These are phyloP conservation scores for Yamadazyma triangularis DNA, from an alignment of 1,139 yeast species.

Conservation along the genomic window DNA sequence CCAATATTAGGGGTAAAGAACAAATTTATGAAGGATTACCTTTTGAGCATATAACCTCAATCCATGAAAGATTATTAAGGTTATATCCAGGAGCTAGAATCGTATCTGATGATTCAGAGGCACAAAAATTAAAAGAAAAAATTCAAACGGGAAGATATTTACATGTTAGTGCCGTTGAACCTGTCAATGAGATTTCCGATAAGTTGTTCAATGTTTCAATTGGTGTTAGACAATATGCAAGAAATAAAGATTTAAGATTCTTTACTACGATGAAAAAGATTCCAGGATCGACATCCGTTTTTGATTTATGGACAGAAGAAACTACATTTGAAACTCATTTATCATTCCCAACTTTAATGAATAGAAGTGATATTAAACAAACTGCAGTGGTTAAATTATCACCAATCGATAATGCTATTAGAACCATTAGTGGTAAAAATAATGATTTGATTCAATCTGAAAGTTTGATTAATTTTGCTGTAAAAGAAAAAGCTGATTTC, in stretches of 20 bases:
- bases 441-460: conserved; percentile 71
- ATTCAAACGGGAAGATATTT: conserved; percentile 69
- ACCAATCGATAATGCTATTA: conserved; percentile 82
- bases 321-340: conserved; percentile 70
- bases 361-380: conserved; percentile 66
- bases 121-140: conserved; percentile 42
- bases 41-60: conserved; percentile 81
- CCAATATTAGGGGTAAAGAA: conserved; percentile 66
- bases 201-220: conserved; percentile 46
- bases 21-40: conserved; percentile 85
- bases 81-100: conserved; percentile 82
- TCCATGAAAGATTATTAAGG: conserved; percentile 70
- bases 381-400: conserved; percentile 58
- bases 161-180: conserved; percentile 70
- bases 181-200: conserved; percentile 52
- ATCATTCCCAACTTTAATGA: conserved; percentile 86
- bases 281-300: conserved; percentile 70
- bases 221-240: conserved; percentile 65
- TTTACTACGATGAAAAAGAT: conserved; percentile 69
- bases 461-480: conserved; percentile 52
- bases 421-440: conserved; percentile 62
- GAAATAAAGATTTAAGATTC: conserved; percentile 64
- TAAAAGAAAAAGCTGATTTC: conserved; percentile 51
- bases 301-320: conserved; percentile 87
- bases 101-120: conserved; percentile 63